These are phyloP conservation scores for Steccherinum ochraceum DNA, from an alignment of 768 basidiomycete species.

Conservation along the genomic window DNA sequence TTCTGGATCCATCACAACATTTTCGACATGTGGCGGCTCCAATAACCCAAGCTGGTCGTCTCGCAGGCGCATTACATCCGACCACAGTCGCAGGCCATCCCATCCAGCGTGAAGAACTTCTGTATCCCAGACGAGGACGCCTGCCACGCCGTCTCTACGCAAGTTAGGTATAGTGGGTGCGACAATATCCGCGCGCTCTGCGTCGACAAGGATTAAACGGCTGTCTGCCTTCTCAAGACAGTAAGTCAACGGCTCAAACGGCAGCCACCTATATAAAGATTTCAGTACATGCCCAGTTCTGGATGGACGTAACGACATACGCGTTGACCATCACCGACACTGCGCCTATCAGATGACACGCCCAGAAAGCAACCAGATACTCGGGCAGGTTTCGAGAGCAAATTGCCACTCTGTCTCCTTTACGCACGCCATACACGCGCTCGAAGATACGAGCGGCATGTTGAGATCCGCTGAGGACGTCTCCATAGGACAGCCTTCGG, in stretches of 20 bases:
- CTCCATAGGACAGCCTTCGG: slow-evolving; percentile 39
- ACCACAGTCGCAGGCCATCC: slow-evolving; percentile 37
- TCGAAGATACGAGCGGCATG: slow-evolving; percentile 38
- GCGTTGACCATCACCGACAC: slow-evolving; percentile 57
- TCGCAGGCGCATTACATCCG: slow-evolving; percentile 16
- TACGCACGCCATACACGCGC: slow-evolving; percentile 39
- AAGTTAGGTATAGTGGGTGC: slow-evolving; percentile 27
- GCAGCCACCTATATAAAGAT: slow-evolving; percentile 28
- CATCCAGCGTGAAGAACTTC: slow-evolving; percentile 30
- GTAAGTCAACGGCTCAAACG: slow-evolving; percentile 39
- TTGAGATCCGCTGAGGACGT: slow-evolving; percentile 38
- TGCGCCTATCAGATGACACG: slow-evolving; percentile 55
- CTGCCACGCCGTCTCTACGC: slow-evolving; percentile 22
- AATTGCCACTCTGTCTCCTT: slow-evolving; percentile 55
- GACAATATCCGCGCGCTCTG: slow-evolving; percentile 47
- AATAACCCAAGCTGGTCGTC: slow-evolving; percentile 21
- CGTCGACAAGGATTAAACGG: slow-evolving; percentile 48
- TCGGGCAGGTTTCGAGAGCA: slow-evolving; percentile 58
- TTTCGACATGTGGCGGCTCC: slow-evolving; percentile 18
- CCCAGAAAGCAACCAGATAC: slow-evolving; percentile 54
- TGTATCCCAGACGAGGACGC: slow-evolving; percentile 39
- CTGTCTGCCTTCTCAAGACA: slow-evolving; percentile 48
- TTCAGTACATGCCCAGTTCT: background rate
- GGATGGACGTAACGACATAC: slow-evolving; percentile 27
- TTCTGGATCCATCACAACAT: slow-evolving; percentile 38